Percentiles rank a stretch among this genome's conserved stretches.
Evolutionary conservation across 768 basidiomycete species (phyloP).

Genomic region (Leccinellum albellum): DNA sequence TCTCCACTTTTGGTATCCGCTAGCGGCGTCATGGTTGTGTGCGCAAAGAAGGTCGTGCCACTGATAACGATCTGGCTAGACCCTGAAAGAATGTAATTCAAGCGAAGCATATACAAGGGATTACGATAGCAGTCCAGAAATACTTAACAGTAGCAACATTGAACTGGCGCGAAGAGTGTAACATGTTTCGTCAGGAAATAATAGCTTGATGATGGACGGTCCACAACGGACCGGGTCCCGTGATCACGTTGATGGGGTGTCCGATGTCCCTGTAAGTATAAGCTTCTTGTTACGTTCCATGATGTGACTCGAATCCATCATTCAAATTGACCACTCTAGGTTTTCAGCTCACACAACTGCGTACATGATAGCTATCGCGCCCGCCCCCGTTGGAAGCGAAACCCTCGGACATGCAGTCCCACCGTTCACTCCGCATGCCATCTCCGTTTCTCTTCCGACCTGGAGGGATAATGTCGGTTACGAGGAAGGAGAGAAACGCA

Average conservation of each 20-base stretch:
- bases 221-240: no score
- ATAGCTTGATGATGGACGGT: not conserved
- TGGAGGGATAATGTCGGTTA: conserved; percentile 92
- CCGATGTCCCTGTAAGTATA: not conserved
- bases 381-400: conserved; percentile 6
- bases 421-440: conserved; percentile 77
- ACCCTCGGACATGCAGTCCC: conserved; percentile 54
- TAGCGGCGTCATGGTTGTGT: not conserved
- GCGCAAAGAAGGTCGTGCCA: not conserved
- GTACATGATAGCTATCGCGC: conserved; percentile 6
- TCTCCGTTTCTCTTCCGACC: conserved; percentile 91
- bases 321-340: not conserved
- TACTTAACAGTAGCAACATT: no score
- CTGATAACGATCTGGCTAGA: not conserved
- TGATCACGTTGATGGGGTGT: not conserved
- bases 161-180: not conserved
- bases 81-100: not conserved
- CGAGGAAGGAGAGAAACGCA: conserved; percentile 82
- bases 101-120: not conserved
- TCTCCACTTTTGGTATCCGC: conserved; percentile 7
- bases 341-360: not conserved
- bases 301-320: not conserved
- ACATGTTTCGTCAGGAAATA: not conserved
- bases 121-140: no score
- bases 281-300: not conserved